Conservation (phyloP, 2,329 filamentous ascomycete genomes). For the Microcyclosporella mali region DNA sequence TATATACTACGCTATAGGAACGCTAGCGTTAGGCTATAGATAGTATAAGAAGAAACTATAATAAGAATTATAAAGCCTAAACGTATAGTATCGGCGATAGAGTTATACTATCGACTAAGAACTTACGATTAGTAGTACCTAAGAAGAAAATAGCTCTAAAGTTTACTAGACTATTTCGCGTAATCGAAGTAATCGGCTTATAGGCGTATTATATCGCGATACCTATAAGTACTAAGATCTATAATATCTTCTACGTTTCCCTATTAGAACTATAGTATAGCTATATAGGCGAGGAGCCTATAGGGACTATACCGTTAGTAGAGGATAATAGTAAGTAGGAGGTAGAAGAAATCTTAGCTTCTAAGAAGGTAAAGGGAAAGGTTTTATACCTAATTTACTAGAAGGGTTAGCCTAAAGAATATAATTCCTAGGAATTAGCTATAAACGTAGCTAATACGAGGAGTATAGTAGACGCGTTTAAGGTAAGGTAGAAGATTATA, state of each 20-base stretch:
- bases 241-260: conserved; percentile 1
- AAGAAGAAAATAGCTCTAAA: not conserved
- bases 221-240: not conserved
- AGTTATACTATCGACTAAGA: conserved; percentile 1
- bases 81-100: not conserved
- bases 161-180: not conserved
- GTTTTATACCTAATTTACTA: not conserved
- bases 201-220: not conserved
- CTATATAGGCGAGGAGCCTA: not conserved
- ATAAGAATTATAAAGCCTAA: conserved; percentile 1
- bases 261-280: not conserved
- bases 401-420: not conserved
- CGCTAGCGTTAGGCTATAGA: not conserved
- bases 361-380: not conserved
- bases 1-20: not conserved
- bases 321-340: not conserved
- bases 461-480: not conserved
- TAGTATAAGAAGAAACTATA: not conserved
- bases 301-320: not conserved
- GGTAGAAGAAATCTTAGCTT: not conserved
- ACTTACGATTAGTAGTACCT: not conserved
- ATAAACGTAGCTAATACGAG: not conserved
- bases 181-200: not conserved
- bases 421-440: not conserved
- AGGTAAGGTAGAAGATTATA: not conserved